Evolutionary conservation across 768 basidiomycete genomes (phyloP).

Genomic region (Tylopilus sp.): DNA sequence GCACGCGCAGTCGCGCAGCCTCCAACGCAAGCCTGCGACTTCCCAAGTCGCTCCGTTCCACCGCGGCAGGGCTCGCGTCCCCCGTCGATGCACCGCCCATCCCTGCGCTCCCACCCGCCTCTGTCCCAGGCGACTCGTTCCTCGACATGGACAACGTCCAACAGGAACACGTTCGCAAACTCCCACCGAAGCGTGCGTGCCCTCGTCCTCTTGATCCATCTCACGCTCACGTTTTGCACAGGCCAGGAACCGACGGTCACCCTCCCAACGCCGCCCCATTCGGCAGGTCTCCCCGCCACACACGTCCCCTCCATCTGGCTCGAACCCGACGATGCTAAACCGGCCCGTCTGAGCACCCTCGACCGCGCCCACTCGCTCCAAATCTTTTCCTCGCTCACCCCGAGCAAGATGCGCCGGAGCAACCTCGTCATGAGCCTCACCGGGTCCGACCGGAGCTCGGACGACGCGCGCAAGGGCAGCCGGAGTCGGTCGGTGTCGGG

Average conservation of each 20-base stretch:
- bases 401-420: slow-evolving; percentile 13
- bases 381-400: slow-evolving; percentile 17
- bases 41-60: slow-evolving; percentile 36
- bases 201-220: background rate
- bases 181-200: slow-evolving; percentile 17
- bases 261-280: slow-evolving; percentile 22
- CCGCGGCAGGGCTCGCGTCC: slow-evolving; percentile 34
- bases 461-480: no score
- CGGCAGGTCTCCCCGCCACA: slow-evolving; percentile 18
- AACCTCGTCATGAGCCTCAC: slow-evolving; percentile 29
- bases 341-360: slow-evolving; percentile 11
- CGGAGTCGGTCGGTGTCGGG: background rate
- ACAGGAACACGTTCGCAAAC: slow-evolving; percentile 31
- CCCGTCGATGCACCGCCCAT: slow-evolving; percentile 30
- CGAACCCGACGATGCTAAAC: slow-evolving; percentile 35
- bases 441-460: slow-evolving; percentile 3
- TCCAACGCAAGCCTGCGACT: slow-evolving; percentile 68
- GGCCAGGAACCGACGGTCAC: slow-evolving; percentile 14
- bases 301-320: slow-evolving; percentile 51
- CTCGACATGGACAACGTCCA: slow-evolving; percentile 33
- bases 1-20: slow-evolving; percentile 56
- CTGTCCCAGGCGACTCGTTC: slow-evolving; percentile 26
- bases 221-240: background rate
- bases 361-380: slow-evolving; percentile 22
- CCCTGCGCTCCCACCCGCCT: slow-evolving; percentile 20